Evolutionary conservation across 2,329 filamentous ascomycete genomes (phyloP), one percentile per base, ranked within the genome.

Genomic region (Aschersonia sp.): DNA sequence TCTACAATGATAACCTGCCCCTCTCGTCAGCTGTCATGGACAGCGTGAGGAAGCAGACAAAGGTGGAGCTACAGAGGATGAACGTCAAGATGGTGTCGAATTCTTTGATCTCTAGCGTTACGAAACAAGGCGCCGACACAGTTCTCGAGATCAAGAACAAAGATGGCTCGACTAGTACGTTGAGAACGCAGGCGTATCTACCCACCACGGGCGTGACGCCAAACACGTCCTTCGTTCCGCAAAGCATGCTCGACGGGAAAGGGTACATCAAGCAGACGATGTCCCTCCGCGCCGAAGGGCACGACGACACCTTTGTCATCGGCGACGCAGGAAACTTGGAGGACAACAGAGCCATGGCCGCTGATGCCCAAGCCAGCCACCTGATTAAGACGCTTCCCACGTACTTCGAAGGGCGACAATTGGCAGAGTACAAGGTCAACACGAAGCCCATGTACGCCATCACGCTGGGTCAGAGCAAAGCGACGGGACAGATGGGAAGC

Each of bases 251-350:
- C 20, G 65, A 68, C 40, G 47, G 50, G 30, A 40, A 49, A 1
- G 63, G 62, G 5, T 63, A 58, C 48, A 49, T 73, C 46, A 58
- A 60, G 50, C 66, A 70, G 53, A 66, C 63, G 42, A 57, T 54
- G 4, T 58, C 54, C 29, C 58, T 74, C 9, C 65, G 64, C 42
- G 59, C 58, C 1, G 56, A 61, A 5, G 61, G 60, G 1, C 51
- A 67, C 51, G 46, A 53, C 6, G 66, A 71, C 55, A 61, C 74
- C 45, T 73, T 72, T 54, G 61, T 69, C 20, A 48, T 68, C 4
- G 71, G 71, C 31, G 71, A 74, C 48, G 65, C 59, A 0, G 68
- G 68, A 6, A 63, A 61, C 53, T 59, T 72, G 20, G 65, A 72
- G 54, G 49, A 45, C 2, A 54, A 57, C 31, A 67, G 65, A 50